These are phyloP conservation scores for Gyrodon lividus DNA, from an alignment of 768 basidiomycete genomes.

Conservation along the genomic window DNA sequence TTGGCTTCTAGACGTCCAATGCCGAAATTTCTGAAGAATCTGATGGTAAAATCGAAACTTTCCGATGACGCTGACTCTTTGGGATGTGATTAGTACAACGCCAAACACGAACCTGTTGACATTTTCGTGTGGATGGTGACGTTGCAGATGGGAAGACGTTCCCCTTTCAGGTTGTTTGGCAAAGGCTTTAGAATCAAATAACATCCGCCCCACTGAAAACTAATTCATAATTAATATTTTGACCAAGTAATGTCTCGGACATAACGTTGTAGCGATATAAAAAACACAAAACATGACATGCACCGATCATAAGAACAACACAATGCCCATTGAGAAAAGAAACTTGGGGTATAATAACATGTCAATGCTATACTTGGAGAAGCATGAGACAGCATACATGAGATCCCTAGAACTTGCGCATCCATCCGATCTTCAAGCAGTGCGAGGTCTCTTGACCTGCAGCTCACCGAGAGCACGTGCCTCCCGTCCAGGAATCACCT, in stretches of 20 bases:
- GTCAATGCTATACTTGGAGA: too few relatives aligned
- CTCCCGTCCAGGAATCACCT: slow-evolving; percentile 20
- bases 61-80: not conserved
- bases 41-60: not conserved
- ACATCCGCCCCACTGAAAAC: too few relatives aligned
- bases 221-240: too few relatives aligned
- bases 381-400: not conserved
- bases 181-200: slow-evolving; percentile 13
- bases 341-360: too few relatives aligned
- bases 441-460: slow-evolving; percentile 1
- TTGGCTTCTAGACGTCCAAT: not conserved
- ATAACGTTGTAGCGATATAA: not conserved
- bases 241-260: not conserved
- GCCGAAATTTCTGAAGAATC: not conserved
- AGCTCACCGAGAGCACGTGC: slow-evolving; percentile 13
- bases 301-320: too few relatives aligned
- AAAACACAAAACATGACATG: not conserved
- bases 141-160: slow-evolving; percentile 14
- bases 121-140: not conserved
- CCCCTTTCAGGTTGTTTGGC: slow-evolving; percentile 20
- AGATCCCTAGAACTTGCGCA: too few relatives aligned
- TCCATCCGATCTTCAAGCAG: slow-evolving; percentile 5
- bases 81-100: not conserved
- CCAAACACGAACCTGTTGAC: not conserved
- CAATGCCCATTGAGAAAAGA: too few relatives aligned